Evolutionary conservation across 2,329 filamentous ascomycete species (phyloP), one percentile per base, ranked within the genome.

Genomic region (Fusarium odoratissimum): DNA sequence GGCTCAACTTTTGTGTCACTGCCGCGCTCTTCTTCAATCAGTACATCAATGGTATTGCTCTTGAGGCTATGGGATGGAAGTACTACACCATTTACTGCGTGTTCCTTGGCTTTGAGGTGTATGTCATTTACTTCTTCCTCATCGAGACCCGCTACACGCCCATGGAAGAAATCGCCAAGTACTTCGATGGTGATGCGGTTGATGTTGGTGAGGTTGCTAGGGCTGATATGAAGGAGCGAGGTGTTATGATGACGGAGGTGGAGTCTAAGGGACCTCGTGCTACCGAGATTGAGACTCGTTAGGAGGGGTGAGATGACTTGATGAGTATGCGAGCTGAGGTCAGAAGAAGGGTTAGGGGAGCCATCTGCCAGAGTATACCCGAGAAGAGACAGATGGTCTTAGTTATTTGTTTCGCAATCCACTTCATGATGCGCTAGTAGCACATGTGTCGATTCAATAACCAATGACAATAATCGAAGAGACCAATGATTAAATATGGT

Each of bases 81-180:
- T 75, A 75, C 13, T 75, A 75, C 14, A 54, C 72, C 17, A 59
- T 69, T 2, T 75, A 73, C 33, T 64, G 61, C 2, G 64, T 69
- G 0, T 71, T 71, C n/a, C 70, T 75, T 0, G 62, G 41, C 0
- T 62, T 72, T 1, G 68, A 72, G 28, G 65, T 73, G 0, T 63
- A 71, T 25, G 54, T 72, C 11, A 69, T 75, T 21, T 75, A 67
- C 51, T 67, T 67, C 51, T 67, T 67, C 51, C 64, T 67, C 6
- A 66, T 67, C 33, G 64, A 67, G 38, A 67, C 64, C 25, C 64
- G 64, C 3, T 67, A 67, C 33, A 67, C 64, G 6, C 64, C 64
- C 0, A 67, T 67, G 64, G 64, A 67, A 51, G 64, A 66, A 60
- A 67, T 67, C 13, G 64, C 64, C 3, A 56, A 66, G 17, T 67